phyloP scores from a whole-genome alignment of 176 grass and related monocot genomes.

The Leersia perrieri region DNA sequence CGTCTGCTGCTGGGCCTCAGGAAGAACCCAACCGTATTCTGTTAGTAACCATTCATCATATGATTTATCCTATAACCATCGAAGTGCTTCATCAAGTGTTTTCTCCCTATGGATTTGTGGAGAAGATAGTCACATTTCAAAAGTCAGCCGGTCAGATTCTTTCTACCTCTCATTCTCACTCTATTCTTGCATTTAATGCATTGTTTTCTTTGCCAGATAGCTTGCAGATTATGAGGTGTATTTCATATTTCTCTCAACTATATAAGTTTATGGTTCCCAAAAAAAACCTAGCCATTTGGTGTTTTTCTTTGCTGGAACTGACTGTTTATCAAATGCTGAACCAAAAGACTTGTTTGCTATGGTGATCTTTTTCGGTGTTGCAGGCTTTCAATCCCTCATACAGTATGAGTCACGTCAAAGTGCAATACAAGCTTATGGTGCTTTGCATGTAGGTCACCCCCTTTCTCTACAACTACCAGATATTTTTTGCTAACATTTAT shows the following conservation, averaged over 20 bases:
- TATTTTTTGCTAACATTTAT: constrained; percentile 21
- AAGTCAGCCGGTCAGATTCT: constrained; percentile 91
- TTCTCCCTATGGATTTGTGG: constrained; percentile 97
- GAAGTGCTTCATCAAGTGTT: constrained; percentile 97
- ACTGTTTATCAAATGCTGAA: background rate
- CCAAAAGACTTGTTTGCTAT: constrained; percentile 14
- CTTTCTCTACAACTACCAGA: background rate
- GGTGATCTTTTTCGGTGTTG: constrained; percentile 1
- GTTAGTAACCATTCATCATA: constrained; percentile 98
- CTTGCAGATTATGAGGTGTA: constrained; percentile 5
- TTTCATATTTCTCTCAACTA: constrained; percentile 14
- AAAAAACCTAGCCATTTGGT: constrained; percentile 14
- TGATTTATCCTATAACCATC: constrained; percentile 98
- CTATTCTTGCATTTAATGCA: background rate
- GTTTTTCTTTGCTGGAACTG: constrained; percentile 3
- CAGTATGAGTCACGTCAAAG: constrained; percentile 78
- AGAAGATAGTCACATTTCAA: constrained; percentile 99
- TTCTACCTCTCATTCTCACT: constrained; percentile 44
- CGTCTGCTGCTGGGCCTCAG: constrained; percentile 67
- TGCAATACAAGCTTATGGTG: constrained; percentile 71
- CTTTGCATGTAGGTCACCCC: constrained; percentile 72
- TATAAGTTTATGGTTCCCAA: background rate
- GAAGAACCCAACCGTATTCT: constrained; percentile 98
- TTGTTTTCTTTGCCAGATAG: constrained; percentile 28
- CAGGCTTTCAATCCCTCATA: constrained; percentile 99